A percentile compares a stretch with the other conserved stretches of the same genome.
Evolutionary conservation across 2,329 filamentous ascomycete genomes (phyloP).

Genomic region (Pseudogymnoascus sp.): DNA sequence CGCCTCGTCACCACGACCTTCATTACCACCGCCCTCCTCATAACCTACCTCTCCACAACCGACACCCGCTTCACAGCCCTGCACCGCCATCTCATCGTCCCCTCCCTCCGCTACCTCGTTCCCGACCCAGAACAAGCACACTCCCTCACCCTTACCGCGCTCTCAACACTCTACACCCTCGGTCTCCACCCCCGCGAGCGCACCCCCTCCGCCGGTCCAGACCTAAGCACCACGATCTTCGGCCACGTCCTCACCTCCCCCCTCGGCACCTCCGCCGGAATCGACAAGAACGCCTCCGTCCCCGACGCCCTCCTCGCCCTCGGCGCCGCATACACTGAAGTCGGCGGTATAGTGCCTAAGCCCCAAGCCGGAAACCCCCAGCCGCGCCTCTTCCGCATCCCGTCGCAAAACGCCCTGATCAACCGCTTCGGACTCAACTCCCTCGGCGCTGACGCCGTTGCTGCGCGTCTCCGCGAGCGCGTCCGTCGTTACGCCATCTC

Average conservation of each 20-base stretch:
- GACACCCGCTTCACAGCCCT: slow-evolving; percentile 62
- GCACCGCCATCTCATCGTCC: slow-evolving; percentile 63
- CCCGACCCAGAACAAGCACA: slow-evolving; percentile 90
- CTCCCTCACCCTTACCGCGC: slow-evolving; percentile 62
- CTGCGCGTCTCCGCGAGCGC: slow-evolving; percentile 68
- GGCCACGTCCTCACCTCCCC: slow-evolving; percentile 74
- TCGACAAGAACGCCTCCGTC: slow-evolving; percentile 91
- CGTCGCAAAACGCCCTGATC: slow-evolving; percentile 78
- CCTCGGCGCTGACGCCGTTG: slow-evolving; percentile 80
- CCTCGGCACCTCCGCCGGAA: slow-evolving; percentile 87
- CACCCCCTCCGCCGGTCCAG: slow-evolving; percentile 37
- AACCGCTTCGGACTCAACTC: slow-evolving; percentile 97
- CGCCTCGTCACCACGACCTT: slow-evolving; percentile 49
- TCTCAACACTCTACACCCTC: slow-evolving; percentile 68
- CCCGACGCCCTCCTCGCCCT: slow-evolving; percentile 78
- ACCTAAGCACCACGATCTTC: slow-evolving; percentile 56
- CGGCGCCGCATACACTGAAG: slow-evolving; percentile 81
- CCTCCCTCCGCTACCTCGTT: slow-evolving; percentile 57
- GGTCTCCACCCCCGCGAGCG: slow-evolving; percentile 80
- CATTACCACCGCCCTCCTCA: slow-evolving; percentile 40
- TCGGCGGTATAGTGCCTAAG: slow-evolving; percentile 83
- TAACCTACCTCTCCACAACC: slow-evolving; percentile 62
- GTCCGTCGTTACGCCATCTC: slow-evolving; percentile 70
- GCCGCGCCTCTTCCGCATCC: slow-evolving; percentile 81
- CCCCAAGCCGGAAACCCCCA: slow-evolving; percentile 83